phyloP scores from a whole-genome alignment of 2,329 filamentous ascomycete genomes.

The Microascus cirrosus region DNA sequence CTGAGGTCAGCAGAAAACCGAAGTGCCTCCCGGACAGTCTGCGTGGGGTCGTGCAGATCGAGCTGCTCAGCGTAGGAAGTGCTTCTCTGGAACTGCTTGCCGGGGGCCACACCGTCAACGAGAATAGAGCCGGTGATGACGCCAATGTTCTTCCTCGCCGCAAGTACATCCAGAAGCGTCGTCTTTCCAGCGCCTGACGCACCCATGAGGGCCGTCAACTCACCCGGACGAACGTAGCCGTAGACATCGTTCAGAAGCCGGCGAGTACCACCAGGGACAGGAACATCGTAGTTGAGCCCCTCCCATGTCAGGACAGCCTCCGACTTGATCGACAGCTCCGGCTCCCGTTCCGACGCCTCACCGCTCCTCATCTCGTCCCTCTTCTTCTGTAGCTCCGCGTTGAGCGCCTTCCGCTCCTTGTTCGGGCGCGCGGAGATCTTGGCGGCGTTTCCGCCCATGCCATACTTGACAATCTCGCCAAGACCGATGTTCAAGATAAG shows the following conservation, averaged over 20 bases:
- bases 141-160: slow-evolving; percentile 48
- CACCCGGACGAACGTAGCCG: slow-evolving; percentile 67
- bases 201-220: slow-evolving; percentile 72
- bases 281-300: slow-evolving; percentile 67
- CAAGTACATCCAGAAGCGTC: slow-evolving; percentile 68
- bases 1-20: slow-evolving; percentile 52
- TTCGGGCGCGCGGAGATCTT: slow-evolving; percentile 66
- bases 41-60: slow-evolving; percentile 49
- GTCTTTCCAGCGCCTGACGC: slow-evolving; percentile 82
- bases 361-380: slow-evolving; percentile 40
- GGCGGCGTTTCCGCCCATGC: slow-evolving; percentile 69
- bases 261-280: slow-evolving; percentile 42
- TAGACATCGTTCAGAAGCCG: slow-evolving; percentile 43
- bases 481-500: slow-evolving; percentile 64
- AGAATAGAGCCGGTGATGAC: slow-evolving; percentile 46
- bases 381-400: slow-evolving; percentile 50
- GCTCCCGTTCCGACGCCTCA: slow-evolving; percentile 29
- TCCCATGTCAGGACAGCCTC: slow-evolving; percentile 76
- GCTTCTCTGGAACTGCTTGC: slow-evolving; percentile 48
- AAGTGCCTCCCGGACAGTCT: slow-evolving; percentile 53
- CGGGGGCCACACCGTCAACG: slow-evolving; percentile 44
- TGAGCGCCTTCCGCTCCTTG: slow-evolving; percentile 54
- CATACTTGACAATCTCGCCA: slow-evolving; percentile 68
- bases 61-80: slow-evolving; percentile 54
- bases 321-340: slow-evolving; percentile 45